Evolutionary conservation across 306 rosid species (phyloP), one percentile per base, ranked within the genome.

Genomic region (Quercus variabilis): DNA sequence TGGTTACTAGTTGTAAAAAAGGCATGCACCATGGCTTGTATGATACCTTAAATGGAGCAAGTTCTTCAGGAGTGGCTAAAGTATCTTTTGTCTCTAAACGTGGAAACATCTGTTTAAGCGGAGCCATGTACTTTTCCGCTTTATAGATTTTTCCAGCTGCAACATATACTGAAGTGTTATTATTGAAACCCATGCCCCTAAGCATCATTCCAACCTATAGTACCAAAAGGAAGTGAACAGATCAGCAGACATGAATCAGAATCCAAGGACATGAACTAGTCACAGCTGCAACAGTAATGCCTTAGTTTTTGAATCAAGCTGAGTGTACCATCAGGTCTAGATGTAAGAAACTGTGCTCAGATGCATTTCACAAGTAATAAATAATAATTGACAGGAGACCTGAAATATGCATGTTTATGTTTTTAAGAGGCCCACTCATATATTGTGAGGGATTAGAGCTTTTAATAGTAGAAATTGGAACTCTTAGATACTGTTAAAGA

Each of bases 141-240:
- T 84, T 92, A 83, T 95, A 95, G 80, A 95, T 92, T 75, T 85
- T 90, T 59, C 99, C 99, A 5, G 98, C 97, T 62, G 98, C 99
- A 81, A 95, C 91, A 77, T 90, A 95, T 54, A 95, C 90, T 30
- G 90, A 84, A 74, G 96, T 95, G 33, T 93, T 87, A 82, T 92
- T 95, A 87, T 95, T 92, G 78, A 91, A 95, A 55, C 97, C 98
- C 99, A 95, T 95, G 84, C 97, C 99, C 82, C 96, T 89, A 72
- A 95, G 98, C 98, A 92, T 91, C 98, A 92, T 89, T 72, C 99
- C 98, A 33, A 95, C 99, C 99, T 95, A 81, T 76, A 83, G 60
- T 19, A 78, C 49, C 51, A 79, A 80, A 79, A 78, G 56, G 55
- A 71, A 78, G 71, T 59, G 20, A 82, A 55, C 20, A 11, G 28